Evolutionary conservation across 208 protist genomes (phyloP).

Genomic region (Angomonas deanei): DNA sequence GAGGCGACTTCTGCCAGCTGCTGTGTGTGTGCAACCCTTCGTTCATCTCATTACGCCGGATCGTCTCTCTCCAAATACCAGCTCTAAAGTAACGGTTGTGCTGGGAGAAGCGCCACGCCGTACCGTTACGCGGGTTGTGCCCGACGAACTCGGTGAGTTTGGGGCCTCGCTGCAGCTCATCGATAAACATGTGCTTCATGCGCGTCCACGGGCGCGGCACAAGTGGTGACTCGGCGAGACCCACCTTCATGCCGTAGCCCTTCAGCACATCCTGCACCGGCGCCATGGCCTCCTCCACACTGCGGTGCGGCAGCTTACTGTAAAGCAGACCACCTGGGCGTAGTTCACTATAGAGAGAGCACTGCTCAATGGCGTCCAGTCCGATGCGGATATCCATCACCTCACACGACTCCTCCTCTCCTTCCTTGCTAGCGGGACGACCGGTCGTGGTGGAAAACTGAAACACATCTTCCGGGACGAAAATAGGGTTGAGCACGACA

Average conservation of each 20-base stretch:
- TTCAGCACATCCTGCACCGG: constrained; percentile 48
- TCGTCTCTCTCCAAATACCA: constrained; percentile 83
- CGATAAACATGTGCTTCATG: constrained; percentile 88
- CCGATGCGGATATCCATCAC: constrained; percentile 77
- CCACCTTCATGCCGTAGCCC: constrained; percentile 79
- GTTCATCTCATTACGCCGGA: constrained; percentile 87
- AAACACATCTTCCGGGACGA: constrained; percentile 48
- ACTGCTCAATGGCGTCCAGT: constrained; percentile 86
- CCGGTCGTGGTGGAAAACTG: not conserved
- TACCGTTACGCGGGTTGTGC: constrained; percentile 80
- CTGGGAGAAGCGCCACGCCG: constrained; percentile 87
- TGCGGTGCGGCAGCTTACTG: constrained; percentile 49
- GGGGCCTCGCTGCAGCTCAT: constrained; percentile 84
- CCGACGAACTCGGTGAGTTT: constrained; percentile 86
- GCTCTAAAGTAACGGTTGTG: constrained; percentile 79
- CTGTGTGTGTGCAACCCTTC: constrained; percentile 79
- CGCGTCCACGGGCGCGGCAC: constrained; percentile 81
- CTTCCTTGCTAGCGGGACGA: not conserved
- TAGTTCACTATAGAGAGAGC: constrained; percentile 74
- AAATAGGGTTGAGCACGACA: constrained; percentile 67
- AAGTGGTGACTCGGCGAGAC: constrained; percentile 71
- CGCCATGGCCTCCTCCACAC: constrained; percentile 34
- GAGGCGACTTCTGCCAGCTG: constrained; percentile 86
- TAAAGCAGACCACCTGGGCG: constrained; percentile 78
- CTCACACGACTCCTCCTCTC: not conserved